Conservation (phyloP, 441 rosid species). For the Iberis amara region DNA sequence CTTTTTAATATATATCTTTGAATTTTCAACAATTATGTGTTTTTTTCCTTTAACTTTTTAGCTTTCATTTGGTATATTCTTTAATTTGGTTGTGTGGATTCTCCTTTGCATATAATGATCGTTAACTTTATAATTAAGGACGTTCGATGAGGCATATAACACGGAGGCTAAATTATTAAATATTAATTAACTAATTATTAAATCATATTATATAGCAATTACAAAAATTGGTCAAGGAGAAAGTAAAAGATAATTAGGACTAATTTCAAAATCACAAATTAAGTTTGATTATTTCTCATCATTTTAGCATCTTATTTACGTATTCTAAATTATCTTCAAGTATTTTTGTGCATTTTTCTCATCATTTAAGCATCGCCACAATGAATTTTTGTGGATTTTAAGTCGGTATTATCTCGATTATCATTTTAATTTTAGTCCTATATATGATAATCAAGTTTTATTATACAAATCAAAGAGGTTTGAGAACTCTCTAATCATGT, state of each 20-base stretch:
- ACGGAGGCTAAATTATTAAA: conserved; percentile 8
- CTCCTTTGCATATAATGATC: conserved; percentile 19
- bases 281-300: no score
- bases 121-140: conserved; percentile 14
- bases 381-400: no score
- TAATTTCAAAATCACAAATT: no score
- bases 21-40: not conserved
- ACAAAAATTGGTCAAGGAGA: conserved; percentile 9
- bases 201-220: conserved; percentile 2
- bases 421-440: no score
- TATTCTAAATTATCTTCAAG: no score
- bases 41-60: not conserved
- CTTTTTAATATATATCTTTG: conserved; percentile 2
- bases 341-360: no score
- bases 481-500: no score
- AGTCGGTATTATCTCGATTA: no score
- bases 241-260: not conserved
- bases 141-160: conserved; percentile 16
- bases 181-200: not conserved
- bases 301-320: no score
- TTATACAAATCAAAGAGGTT: no score
- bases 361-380: no score
- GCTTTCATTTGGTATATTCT: not conserved
- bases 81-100: conserved; percentile 1
- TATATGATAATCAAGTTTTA: no score